Base-by-base conservation (phyloP, 2,329 filamentous ascomycete genomes). In the Ilyonectria sp. region DNA sequence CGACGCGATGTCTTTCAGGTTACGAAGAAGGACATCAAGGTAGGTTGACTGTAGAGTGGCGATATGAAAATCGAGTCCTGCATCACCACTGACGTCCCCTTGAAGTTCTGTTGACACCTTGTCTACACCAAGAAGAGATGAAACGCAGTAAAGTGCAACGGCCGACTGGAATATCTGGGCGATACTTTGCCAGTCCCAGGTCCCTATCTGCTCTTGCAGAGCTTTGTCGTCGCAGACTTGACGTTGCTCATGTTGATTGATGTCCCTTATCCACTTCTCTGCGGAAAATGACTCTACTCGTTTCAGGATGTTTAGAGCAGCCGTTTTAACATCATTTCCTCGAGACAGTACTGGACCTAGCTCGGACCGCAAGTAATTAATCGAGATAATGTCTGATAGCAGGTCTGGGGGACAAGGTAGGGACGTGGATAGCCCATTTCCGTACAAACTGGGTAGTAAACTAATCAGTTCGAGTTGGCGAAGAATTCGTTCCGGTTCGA, bases 291-390 rank as follows among this genome's bases (percentile, higher is more conserved):
- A 31, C 10, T 63, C 60, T 26, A 77, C 63, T 2, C 67, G 60
- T 10, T 67, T 44, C 5, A 76, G 57, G 15, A 75, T 29, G n/a
- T 49, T 31, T 7, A 49, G 5, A 15, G 67, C 66, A 29, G 67
- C 10, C 8, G 13, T 19, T 17, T 50, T 26, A 4, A 54, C 49
- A 47, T 33, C 53, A 13, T 43, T n/a, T n/a, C 40, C 40, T 8
- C 17, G 17, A 1, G 40, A 17, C n/a, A n/a, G 56, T 33, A 46
- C 17, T 6, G 59, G 33, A 9, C 40, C 13, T 4, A 35, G 8
- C 10, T 43, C 43, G 17, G 75, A 58, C 13, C 76, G 71, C 13
- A 75, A 66, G 43, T 69, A 43, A 53, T 74, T 77, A 54, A 76
- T 69, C 23, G 56, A 46, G 29, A 76, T 65, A 0, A 77, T 60